Evolutionary conservation across 768 basidiomycete genomes (phyloP), one percentile per base, ranked within the genome.

Genomic region (Rubroboletus pulcherrimus): DNA sequence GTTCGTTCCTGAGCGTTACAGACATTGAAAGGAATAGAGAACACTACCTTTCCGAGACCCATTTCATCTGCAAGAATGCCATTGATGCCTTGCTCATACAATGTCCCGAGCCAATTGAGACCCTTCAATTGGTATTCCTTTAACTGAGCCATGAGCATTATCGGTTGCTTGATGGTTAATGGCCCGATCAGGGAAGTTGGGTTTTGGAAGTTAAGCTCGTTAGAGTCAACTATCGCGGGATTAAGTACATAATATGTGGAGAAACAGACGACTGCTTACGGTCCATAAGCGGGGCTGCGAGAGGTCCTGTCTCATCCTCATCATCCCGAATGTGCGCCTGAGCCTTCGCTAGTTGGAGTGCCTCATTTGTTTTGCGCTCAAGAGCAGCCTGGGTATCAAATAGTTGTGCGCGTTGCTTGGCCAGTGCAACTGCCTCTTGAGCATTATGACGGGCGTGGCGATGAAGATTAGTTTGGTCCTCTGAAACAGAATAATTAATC

Each of bases 71-170:
- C 97, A 21, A 99, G 81, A 64, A 99, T 99, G 46, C 97, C 97
- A 66, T 99, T 99, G 80, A 98, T 98, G 43, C 97, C 97, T 72
- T 98, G 96, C 69, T 98, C 97, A 66, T 98, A 99, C 21, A 99
- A 77, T 15, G 95, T 97, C 17, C 88, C 97, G 26, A 99, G 77
- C 97, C 97, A 99, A 60, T 97, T 98, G 34, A 99, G 79, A 59
- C 97, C 97, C 66, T 98, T 98, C 54, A 99, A 73, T 70, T 99
- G 97, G 69, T 98, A 99, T 71, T 99, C 97, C 73, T 99, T 99
- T 51, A 99, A 75, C 62, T 93, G 91, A 8, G 94, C 93, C 83
- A 93, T 93, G 58, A 99, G 78, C 91, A 98, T 96, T 71, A 85
- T 85, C 7, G 97, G 97, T 66, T 99, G 97, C 19, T 83, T 81